phyloP scores from a whole-genome alignment of 2,329 filamentous ascomycete genomes.

The Curvularia verruculosa region DNA sequence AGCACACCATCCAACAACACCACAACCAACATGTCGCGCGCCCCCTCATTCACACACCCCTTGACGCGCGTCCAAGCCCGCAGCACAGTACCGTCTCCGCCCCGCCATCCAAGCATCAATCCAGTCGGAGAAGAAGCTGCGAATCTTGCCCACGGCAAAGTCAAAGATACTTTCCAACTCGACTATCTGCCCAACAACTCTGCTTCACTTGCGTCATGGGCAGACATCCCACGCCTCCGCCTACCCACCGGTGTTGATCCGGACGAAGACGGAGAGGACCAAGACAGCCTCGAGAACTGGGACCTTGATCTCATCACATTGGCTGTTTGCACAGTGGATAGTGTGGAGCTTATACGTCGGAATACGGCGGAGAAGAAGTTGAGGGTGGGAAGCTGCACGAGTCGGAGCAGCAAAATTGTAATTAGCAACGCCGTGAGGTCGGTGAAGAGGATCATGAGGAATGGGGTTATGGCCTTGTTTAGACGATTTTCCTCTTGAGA shows the following conservation, averaged over 20 bases:
- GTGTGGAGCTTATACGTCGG: neutral
- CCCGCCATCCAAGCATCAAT: neutral
- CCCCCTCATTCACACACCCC: neutral
- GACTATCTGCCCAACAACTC: neutral
- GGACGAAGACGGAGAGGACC: neutral
- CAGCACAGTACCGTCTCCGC: too few relatives aligned
- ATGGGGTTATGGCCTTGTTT: neutral
- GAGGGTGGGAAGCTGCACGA: neutral
- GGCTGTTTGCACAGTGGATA: neutral
- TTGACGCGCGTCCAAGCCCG: neutral
- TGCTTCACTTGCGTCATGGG: neutral
- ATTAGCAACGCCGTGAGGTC: neutral
- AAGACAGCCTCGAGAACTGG: too few relatives aligned
- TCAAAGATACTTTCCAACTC: neutral
- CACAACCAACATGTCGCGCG: neutral
- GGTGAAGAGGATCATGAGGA: neutral
- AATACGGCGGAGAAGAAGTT: neutral
- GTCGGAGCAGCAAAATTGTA: neutral
- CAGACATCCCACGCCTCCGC: neutral
- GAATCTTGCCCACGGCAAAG: neutral
- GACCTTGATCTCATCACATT: neutral
- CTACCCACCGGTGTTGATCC: too few relatives aligned
- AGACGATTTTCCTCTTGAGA: neutral
- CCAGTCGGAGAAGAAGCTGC: neutral
- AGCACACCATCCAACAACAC: neutral